Conservation (phyloP, 2,329 filamentous ascomycete species). For the Onygenales sp. region DNA sequence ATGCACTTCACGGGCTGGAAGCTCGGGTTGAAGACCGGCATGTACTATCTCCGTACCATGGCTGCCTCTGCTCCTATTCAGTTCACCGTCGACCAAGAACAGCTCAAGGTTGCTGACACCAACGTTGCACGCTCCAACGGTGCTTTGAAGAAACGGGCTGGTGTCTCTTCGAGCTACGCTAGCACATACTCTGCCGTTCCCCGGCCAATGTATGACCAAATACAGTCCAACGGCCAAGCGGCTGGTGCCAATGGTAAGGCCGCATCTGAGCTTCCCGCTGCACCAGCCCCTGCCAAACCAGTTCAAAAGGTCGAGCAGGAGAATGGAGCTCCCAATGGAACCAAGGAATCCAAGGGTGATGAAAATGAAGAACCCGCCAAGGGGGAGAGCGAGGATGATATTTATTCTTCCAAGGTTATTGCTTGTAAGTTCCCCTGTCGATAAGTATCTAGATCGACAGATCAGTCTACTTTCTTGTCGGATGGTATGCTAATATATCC, state of each 20-base stretch:
- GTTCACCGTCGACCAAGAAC: constrained; percentile 97
- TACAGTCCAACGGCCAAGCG: constrained; percentile 21
- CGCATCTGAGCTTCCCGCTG: constrained; percentile 48
- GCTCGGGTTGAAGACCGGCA: constrained; percentile 96
- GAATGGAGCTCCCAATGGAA: constrained; percentile 47
- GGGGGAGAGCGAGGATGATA: constrained; percentile 68
- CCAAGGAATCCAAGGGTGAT: constrained; percentile 17
- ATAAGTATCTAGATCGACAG: background rate
- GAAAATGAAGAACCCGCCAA: constrained; percentile 41
- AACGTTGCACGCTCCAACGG: constrained; percentile 56
- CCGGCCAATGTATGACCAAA: constrained; percentile 50
- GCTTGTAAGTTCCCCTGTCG: constrained; percentile 54
- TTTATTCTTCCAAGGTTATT: constrained; percentile 87
- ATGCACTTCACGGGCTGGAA: constrained; percentile 99
- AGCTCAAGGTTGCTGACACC: constrained; percentile 76
- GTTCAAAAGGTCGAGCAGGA: constrained; percentile 49
- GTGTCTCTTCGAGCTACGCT: constrained; percentile 48
- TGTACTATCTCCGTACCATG: constrained; percentile 99
- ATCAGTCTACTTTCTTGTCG: background rate
- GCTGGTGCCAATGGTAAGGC: constrained; percentile 41
- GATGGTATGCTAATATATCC: constrained; percentile 21
- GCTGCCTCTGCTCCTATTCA: constrained; percentile 94
- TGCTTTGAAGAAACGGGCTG: constrained; percentile 59
- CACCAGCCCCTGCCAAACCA: constrained; percentile 66
- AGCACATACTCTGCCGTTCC: constrained; percentile 54